These are phyloP conservation scores for Scorias spongiosa DNA, from an alignment of 2,329 filamentous ascomycete species.

Conservation along the genomic window DNA sequence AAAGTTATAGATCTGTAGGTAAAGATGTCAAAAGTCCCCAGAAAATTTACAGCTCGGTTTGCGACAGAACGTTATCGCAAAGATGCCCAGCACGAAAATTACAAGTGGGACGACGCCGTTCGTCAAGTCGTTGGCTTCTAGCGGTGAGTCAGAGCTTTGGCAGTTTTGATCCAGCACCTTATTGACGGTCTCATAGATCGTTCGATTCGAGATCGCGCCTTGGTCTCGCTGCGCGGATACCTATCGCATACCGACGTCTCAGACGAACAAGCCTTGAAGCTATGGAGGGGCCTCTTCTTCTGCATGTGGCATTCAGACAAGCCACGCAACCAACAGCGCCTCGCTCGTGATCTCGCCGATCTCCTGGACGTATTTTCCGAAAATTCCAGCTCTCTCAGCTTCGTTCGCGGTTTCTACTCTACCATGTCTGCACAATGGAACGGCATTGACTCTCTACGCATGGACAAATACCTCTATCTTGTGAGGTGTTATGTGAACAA, in stretches of 20 bases:
- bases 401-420: conserved; percentile 35
- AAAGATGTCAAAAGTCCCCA: not conserved
- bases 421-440: conserved; percentile 38
- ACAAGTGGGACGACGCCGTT: conserved; percentile 40
- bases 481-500: conserved; percentile 64
- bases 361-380: conserved; percentile 47
- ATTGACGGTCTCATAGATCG: conserved; percentile 8
- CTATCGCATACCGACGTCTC: conserved; percentile 50
- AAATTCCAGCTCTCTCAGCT: conserved; percentile 23
- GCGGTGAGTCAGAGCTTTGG: conserved; percentile 40
- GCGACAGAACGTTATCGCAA: not conserved
- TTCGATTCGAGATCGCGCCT: conserved; percentile 28
- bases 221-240: conserved; percentile 63
- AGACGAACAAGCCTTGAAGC: conserved; percentile 61
- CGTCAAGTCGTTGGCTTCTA: conserved; percentile 70
- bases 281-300: conserved; percentile 94
- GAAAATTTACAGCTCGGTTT: not conserved
- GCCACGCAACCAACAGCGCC: conserved; percentile 68
- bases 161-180: not conserved
- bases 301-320: conserved; percentile 83
- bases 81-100: not conserved
- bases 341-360: conserved; percentile 61
- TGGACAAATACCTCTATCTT: conserved; percentile 87
- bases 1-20: no score
- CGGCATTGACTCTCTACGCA: conserved; percentile 35